phyloP scores from a whole-genome alignment of 2,329 filamentous ascomycete species.

The Aspergillus pseudoglaucus region DNA sequence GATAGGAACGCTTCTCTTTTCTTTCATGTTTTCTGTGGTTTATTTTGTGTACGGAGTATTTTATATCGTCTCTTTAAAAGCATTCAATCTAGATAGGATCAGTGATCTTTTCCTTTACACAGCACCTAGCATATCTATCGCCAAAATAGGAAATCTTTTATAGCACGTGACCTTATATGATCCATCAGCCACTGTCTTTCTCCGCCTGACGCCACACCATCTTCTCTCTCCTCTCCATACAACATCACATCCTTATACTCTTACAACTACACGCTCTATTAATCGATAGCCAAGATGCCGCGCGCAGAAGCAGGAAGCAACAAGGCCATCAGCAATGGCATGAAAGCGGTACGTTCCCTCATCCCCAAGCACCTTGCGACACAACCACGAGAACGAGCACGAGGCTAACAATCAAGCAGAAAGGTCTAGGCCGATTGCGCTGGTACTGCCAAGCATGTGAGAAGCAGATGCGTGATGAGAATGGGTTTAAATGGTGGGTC shows the following conservation, averaged over 20 bases:
- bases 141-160: background rate
- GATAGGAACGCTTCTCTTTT: slow-evolving; percentile 1
- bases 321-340: slow-evolving; percentile 85
- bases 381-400: background rate
- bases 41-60: slow-evolving; percentile 15
- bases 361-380: background rate
- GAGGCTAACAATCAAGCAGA: slow-evolving; percentile 17
- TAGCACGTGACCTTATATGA: background rate
- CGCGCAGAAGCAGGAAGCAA: slow-evolving; percentile 86
- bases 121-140: no score
- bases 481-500: slow-evolving; percentile 77
- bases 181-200: background rate
- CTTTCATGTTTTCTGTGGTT: slow-evolving; percentile 14
- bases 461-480: slow-evolving; percentile 72
- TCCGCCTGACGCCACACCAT: slow-evolving; percentile 4
- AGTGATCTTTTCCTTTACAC: no score
- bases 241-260: background rate
- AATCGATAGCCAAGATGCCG: slow-evolving; percentile 57
- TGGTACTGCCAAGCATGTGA: slow-evolving; percentile 90
- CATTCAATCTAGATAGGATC: no score
- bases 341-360: slow-evolving; percentile 67
- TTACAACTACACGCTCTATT: background rate
- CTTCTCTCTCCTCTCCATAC: slow-evolving; percentile 9
- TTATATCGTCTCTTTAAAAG: background rate
- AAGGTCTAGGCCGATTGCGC: slow-evolving; percentile 64